A percentile compares a stretch with the other conserved stretches of the same genome.
phyloP scores from a whole-genome alignment of 352 stramenopile species.

The Pythium graminicola region DNA sequence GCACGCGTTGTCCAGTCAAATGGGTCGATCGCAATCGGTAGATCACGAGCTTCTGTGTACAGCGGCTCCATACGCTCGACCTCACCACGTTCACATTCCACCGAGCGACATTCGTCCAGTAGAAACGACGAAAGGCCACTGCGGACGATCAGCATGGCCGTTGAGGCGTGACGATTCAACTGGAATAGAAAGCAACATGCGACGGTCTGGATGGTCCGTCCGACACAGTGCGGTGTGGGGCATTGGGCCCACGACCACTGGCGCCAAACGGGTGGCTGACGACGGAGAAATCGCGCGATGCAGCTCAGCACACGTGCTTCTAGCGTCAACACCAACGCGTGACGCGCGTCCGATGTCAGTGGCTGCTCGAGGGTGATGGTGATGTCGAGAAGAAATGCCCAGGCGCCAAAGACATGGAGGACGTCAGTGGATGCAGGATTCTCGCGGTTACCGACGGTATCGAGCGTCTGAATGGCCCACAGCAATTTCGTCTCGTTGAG shows the following conservation, averaged over 20 bases:
- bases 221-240: background rate
- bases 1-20: constrained; percentile 46
- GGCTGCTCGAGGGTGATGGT: background rate
- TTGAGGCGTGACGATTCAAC: constrained; percentile 27
- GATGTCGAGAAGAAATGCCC: constrained; percentile 17
- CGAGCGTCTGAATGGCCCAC: constrained; percentile 37
- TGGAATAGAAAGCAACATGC: constrained; percentile 37
- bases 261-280: constrained; percentile 1
- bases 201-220: constrained; percentile 1
- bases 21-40: constrained; percentile 40
- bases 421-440: background rate
- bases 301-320: constrained; percentile 21
- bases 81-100: too few relatives aligned
- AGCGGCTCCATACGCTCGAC: too few relatives aligned
- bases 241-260: constrained; percentile 4
- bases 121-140: constrained; percentile 38
- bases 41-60: constrained; percentile 36
- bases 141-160: constrained; percentile 32
- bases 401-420: constrained; percentile 2
- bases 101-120: constrained; percentile 27
- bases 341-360: background rate
- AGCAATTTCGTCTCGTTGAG: constrained; percentile 30
- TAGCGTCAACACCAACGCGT: constrained; percentile 6
- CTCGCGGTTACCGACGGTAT: constrained; percentile 10
- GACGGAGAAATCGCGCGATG: constrained; percentile 13